These are phyloP conservation scores for Fusarium sterilihyphosum DNA, from an alignment of 2,329 filamentous ascomycete species.

Conservation along the genomic window DNA sequence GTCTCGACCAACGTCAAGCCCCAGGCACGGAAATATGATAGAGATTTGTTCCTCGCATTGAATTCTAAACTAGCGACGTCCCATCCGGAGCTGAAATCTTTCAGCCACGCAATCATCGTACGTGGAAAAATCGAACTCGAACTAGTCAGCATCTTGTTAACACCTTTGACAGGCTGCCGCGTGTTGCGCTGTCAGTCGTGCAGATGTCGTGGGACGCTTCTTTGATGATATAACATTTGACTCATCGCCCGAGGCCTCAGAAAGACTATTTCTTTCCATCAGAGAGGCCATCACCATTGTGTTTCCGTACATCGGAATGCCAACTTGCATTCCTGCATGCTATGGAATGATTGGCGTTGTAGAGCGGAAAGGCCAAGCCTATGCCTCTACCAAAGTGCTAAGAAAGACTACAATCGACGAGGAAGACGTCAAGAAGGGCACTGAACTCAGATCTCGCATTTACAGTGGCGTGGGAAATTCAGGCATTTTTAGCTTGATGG, in stretches of 20 bases:
- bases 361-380: slow-evolving; percentile 17
- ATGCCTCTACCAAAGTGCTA: slow-evolving; percentile 21
- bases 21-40: slow-evolving; percentile 7
- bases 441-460: slow-evolving; percentile 15
- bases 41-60: slow-evolving; percentile 6
- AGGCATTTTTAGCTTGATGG: slow-evolving; percentile 25
- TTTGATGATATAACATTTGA: slow-evolving; percentile 27
- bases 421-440: slow-evolving; percentile 11
- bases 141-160: not conserved
- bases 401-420: slow-evolving; percentile 20
- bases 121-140: not conserved
- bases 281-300: slow-evolving; percentile 30
- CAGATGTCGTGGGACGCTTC: slow-evolving; percentile 21
- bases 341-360: slow-evolving; percentile 34
- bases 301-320: slow-evolving; percentile 27
- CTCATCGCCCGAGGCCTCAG: slow-evolving; percentile 2
- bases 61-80: not conserved
- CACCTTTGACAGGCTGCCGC: slow-evolving; percentile 8
- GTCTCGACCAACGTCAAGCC: slow-evolving; percentile 27
- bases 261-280: slow-evolving; percentile 10
- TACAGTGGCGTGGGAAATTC: slow-evolving; percentile 28
- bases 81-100: not conserved
- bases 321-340: slow-evolving; percentile 31
- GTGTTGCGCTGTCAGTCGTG: slow-evolving; percentile 26
- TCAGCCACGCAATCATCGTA: slow-evolving; percentile 20